phyloP scores from a whole-genome alignment of 768 basidiomycete species.

The Hemileccinum impolitum region DNA sequence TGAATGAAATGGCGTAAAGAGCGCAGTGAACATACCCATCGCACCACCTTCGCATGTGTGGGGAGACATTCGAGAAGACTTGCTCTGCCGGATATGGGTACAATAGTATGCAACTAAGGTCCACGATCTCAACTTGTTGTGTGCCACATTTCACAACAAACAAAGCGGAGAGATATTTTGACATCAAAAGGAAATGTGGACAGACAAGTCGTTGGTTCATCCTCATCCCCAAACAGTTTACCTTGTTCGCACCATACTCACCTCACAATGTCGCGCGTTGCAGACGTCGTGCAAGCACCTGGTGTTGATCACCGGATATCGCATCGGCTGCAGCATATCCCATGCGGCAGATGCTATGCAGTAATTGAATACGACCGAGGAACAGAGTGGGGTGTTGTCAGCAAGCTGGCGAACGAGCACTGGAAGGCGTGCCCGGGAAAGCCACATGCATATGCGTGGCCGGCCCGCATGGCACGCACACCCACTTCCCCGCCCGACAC shows the following conservation, averaged over 20 bases:
- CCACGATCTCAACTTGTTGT: constrained; percentile 16
- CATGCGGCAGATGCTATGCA: constrained; percentile 26
- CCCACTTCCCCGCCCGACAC: constrained; percentile 12
- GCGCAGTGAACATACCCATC: constrained; percentile 21
- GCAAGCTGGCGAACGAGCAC: constrained; percentile 27
- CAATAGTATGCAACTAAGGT: constrained; percentile 17
- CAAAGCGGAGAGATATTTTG: constrained; percentile 20
- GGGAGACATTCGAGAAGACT: constrained; percentile 19
- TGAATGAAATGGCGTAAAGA: constrained; percentile 23
- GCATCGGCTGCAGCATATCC: constrained; percentile 12
- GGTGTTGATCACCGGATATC: constrained; percentile 11
- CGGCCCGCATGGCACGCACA: constrained; percentile 8
- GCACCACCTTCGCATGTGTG: constrained; percentile 18
- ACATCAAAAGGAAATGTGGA: constrained; percentile 23
- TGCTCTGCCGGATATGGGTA: constrained; percentile 15
- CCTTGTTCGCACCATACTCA: constrained; percentile 10
- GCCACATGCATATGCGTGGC: constrained; percentile 16
- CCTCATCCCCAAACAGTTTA: constrained; percentile 6
- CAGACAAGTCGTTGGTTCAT: constrained; percentile 3
- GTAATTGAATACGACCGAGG: constrained; percentile 27
- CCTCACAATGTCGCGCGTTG: constrained; percentile 18
- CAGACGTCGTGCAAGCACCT: constrained; percentile 6
- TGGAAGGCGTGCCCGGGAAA: constrained; percentile 25
- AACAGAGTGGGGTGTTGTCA: constrained; percentile 25
- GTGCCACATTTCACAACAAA: constrained; percentile 32